Evolutionary conservation across 768 basidiomycete species (phyloP).

Genomic region (Epithele typhae): DNA sequence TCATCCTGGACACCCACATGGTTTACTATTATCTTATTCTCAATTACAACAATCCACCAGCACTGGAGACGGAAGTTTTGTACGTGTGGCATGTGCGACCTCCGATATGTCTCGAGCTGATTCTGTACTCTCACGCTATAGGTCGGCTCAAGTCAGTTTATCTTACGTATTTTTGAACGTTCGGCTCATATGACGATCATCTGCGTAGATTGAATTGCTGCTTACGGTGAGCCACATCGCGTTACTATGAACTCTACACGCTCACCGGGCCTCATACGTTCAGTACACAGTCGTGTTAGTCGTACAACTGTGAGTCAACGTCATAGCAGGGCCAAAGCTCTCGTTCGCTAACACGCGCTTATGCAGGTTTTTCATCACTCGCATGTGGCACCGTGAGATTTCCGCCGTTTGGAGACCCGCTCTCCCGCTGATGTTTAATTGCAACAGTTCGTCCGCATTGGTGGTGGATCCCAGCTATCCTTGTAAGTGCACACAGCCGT

Average conservation of each 20-base stretch:
- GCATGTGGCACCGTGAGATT: conserved; percentile 3
- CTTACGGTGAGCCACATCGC: no score
- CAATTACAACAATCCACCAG: conserved; percentile 9
- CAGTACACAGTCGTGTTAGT: conserved; percentile 4
- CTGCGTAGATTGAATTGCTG: no score
- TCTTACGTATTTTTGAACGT: no score
- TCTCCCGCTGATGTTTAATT: not conserved
- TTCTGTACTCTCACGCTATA: no score
- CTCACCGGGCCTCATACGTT: not conserved
- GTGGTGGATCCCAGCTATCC: conserved; percentile 5
- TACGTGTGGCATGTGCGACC: not conserved
- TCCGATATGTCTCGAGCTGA: not conserved
- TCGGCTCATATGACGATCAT: no score
- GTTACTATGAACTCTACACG: no score
- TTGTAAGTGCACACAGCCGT: not conserved
- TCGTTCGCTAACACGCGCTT: no score
- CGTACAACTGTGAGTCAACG: conserved; percentile 1
- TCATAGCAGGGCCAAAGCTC: no score
- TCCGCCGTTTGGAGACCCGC: no score
- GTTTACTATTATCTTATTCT: conserved; percentile 14
- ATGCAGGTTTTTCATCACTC: conserved; percentile 2
- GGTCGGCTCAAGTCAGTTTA: no score
- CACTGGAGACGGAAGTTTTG: conserved; percentile 2
- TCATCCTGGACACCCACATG: conserved; percentile 7
- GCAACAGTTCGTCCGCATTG: conserved; percentile 1